Evolutionary conservation across 257 asterid species (phyloP).

Genomic region (Fraxinus cuspidata): DNA sequence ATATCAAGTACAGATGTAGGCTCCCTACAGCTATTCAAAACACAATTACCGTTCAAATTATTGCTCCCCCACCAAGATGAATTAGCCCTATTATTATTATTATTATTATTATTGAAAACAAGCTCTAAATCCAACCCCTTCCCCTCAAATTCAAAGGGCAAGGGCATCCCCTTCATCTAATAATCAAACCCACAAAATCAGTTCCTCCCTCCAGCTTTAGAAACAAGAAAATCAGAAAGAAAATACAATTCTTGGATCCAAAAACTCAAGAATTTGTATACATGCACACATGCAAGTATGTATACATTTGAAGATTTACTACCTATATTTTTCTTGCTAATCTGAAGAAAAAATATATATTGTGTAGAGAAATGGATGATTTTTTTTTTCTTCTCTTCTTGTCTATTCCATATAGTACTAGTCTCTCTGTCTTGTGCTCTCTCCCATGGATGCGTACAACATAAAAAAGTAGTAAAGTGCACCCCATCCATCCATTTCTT

Average conservation of each 20-base stretch:
- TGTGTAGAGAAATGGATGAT: background rate
- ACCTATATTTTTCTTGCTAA: background rate
- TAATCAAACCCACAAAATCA: constrained; percentile 23
- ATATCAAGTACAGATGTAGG: constrained; percentile 63
- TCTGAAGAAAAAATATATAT: background rate
- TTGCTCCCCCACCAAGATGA: background rate
- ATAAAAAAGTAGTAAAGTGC: constrained; percentile 40
- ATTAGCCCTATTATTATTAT: background rate
- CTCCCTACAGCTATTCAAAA: constrained; percentile 32
- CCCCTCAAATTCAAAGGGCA: constrained; percentile 62
- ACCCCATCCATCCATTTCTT: too few species aligned
- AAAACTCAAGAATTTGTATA: background rate
- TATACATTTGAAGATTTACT: background rate
- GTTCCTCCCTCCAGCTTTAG: constrained; percentile 26
- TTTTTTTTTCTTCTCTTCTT: background rate
- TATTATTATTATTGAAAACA: constrained; percentile 2
- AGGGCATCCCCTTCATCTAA: constrained; percentile 69
- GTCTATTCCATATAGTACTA: constrained; percentile 16
- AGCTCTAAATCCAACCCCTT: constrained; percentile 48
- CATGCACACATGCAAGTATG: background rate
- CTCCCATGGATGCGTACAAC: constrained; percentile 72
- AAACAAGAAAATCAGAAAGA: background rate
- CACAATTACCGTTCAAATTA: constrained; percentile 15
- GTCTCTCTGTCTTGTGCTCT: constrained; percentile 36
- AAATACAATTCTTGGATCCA: background rate